These are phyloP conservation scores for barrel medic (Medicago truncatula) DNA, from an alignment of 306 rosid genomes.

Conservation along the genomic window DNA sequence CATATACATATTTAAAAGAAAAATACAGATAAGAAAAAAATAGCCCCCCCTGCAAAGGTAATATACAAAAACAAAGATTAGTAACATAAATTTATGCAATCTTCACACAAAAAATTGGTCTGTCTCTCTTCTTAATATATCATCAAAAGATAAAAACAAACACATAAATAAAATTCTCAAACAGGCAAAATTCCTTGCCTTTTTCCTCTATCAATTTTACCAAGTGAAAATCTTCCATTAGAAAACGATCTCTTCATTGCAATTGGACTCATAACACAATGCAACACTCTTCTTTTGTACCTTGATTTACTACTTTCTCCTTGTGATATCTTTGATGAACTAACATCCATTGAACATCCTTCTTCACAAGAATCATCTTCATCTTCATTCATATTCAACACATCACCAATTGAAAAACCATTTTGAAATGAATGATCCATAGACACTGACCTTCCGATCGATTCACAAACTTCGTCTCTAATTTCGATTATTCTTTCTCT, in stretches of 20 bases:
- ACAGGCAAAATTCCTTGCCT: conserved; percentile 49
- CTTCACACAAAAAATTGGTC: not conserved
- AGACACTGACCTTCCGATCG: conserved; percentile 62
- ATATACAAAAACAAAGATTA: not conserved
- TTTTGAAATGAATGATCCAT: conserved; percentile 63
- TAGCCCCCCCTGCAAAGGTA: no score
- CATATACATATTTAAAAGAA: no score
- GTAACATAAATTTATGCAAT: not conserved
- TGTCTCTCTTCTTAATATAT: conserved; percentile 3
- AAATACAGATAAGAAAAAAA: no score
- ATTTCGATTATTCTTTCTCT: conserved; percentile 59
- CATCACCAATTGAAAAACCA: conserved; percentile 46
- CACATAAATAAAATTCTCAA: conserved; percentile 26
- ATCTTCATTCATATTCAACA: conserved; percentile 50
- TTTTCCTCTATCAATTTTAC: conserved; percentile 52
- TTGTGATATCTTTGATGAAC: conserved; percentile 53
- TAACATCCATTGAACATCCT: conserved; percentile 41
- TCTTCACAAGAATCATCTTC: conserved; percentile 45
- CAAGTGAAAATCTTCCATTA: conserved; percentile 59
- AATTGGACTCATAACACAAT: conserved; percentile 59
- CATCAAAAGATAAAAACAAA: not conserved
- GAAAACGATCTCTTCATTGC: conserved; percentile 81
- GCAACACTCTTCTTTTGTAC: conserved; percentile 52
- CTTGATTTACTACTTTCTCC: conserved; percentile 50
- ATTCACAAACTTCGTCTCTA: conserved; percentile 54